Conservation (phyloP, 306 rosid genomes). For the Prunus mume region DNA sequence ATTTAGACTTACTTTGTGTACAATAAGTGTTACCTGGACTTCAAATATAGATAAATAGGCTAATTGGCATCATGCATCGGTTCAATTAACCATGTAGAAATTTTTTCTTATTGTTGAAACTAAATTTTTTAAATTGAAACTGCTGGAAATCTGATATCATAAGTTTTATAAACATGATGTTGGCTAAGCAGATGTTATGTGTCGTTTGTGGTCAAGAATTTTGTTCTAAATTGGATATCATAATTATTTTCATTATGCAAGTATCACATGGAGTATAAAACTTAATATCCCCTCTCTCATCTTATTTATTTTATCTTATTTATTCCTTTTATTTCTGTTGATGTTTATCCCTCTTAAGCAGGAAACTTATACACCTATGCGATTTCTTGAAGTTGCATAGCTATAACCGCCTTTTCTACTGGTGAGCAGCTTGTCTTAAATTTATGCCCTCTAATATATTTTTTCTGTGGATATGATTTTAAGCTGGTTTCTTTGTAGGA, state of each 20-base stretch:
- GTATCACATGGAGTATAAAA: conserved; percentile 7
- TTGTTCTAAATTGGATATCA: conserved; percentile 5
- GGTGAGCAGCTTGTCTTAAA: conserved; percentile 42
- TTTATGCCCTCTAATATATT: conserved; percentile 9
- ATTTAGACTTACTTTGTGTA: background rate
- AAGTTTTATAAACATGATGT: background rate
- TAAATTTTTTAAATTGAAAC: background rate
- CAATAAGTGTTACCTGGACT: background rate
- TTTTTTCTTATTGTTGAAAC: background rate
- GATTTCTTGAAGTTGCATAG: conserved; percentile 60
- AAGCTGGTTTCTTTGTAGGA: conserved; percentile 31
- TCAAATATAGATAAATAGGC: background rate
- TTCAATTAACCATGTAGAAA: background rate
- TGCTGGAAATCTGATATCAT: background rate
- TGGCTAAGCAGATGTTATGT: background rate
- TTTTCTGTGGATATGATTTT: conserved; percentile 19
- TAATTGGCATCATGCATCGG: background rate
- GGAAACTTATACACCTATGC: conserved; percentile 83
- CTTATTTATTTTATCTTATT: background rate
- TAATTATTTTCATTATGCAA: conserved; percentile 5
- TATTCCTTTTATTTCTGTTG: background rate
- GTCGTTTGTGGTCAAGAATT: background rate
- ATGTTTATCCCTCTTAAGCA: conserved; percentile 32
- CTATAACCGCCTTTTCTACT: conserved; percentile 26
- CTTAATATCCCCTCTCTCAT: conserved; percentile 17